These are phyloP conservation scores for Kurtzmaniella cleridarum DNA, from an alignment of 805 yeast genomes.

Conservation along the genomic window DNA sequence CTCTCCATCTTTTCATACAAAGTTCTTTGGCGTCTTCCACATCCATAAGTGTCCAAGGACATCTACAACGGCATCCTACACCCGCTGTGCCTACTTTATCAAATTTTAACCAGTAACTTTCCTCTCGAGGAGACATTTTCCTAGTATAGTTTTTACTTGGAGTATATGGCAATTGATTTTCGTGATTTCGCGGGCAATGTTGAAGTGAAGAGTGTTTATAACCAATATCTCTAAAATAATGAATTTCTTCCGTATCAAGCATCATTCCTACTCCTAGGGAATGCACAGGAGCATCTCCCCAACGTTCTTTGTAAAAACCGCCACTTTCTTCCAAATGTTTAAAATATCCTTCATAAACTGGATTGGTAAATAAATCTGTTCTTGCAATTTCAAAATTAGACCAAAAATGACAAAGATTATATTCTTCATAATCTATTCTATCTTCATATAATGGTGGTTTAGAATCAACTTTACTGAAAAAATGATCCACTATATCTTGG, in stretches of 20 bases:
- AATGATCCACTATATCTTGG: constrained; percentile 6
- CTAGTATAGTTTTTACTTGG: constrained; percentile 24
- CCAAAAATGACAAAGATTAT: constrained; percentile 86
- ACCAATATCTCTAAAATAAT: constrained; percentile 91
- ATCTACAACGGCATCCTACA: constrained; percentile 82
- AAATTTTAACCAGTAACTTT: constrained; percentile 30
- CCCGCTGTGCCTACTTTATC: constrained; percentile 36
- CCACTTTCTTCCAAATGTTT: constrained; percentile 62
- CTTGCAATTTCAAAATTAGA: constrained; percentile 89
- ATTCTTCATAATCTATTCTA: constrained; percentile 59
- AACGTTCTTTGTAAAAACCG: constrained; percentile 86
- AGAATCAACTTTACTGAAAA: background rate
- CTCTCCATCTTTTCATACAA: constrained; percentile 50
- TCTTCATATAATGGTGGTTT: constrained; percentile 39
- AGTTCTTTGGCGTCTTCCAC: constrained; percentile 51
- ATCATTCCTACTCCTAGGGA: constrained; percentile 80
- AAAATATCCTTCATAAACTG: constrained; percentile 62
- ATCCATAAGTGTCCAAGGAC: constrained; percentile 51
- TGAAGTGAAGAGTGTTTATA: constrained; percentile 74
- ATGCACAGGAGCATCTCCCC: constrained; percentile 98
- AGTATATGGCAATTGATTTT: constrained; percentile 43
- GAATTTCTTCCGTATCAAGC: constrained; percentile 63
- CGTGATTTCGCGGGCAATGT: constrained; percentile 71
- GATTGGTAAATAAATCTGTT: constrained; percentile 65
- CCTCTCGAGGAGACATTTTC: constrained; percentile 8